Percentiles rank a stretch among this genome's conserved stretches.
Conservation (phyloP, 352 stramenopile species). For the Phytophthora idaei region DNA sequence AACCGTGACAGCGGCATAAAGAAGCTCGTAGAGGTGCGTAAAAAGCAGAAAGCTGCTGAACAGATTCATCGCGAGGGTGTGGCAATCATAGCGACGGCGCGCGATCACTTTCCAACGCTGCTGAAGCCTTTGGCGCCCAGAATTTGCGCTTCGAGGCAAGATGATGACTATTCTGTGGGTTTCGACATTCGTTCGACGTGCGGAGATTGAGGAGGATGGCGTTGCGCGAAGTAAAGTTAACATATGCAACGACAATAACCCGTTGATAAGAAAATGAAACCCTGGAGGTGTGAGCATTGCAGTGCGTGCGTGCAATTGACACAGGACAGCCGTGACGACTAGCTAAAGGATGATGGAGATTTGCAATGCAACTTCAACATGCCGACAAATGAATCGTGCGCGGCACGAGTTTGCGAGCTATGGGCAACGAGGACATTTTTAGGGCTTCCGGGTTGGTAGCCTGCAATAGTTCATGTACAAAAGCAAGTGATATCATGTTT, state of each 20-base stretch:
- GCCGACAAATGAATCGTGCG: constrained; percentile 3
- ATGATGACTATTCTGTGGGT: constrained; percentile 70
- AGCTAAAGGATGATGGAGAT: constrained; percentile 4
- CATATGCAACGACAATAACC: background rate
- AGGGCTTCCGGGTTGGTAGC: background rate
- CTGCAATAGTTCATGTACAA: background rate
- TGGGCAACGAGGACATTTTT: too few species aligned
- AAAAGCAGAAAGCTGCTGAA: constrained; percentile 60
- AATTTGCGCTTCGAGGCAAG: constrained; percentile 7
- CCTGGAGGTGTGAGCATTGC: background rate
- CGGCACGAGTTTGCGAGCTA: background rate
- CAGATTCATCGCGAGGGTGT: constrained; percentile 39
- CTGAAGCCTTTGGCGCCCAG: constrained; percentile 36
- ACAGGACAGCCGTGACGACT: constrained; percentile 2
- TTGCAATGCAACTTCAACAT: constrained; percentile 27
- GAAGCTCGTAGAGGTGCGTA: constrained; percentile 63
- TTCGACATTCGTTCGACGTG: constrained; percentile 74
- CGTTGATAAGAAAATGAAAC: background rate
- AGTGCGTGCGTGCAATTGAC: background rate
- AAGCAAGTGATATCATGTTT: background rate
- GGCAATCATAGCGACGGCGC: background rate
- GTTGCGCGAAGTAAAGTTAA: background rate
- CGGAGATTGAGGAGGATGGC: constrained; percentile 27
- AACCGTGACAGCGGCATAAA: constrained; percentile 69
- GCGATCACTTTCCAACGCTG: constrained; percentile 38